phyloP scores from a whole-genome alignment of 208 protist species.

The Trypanosoma mega region DNA sequence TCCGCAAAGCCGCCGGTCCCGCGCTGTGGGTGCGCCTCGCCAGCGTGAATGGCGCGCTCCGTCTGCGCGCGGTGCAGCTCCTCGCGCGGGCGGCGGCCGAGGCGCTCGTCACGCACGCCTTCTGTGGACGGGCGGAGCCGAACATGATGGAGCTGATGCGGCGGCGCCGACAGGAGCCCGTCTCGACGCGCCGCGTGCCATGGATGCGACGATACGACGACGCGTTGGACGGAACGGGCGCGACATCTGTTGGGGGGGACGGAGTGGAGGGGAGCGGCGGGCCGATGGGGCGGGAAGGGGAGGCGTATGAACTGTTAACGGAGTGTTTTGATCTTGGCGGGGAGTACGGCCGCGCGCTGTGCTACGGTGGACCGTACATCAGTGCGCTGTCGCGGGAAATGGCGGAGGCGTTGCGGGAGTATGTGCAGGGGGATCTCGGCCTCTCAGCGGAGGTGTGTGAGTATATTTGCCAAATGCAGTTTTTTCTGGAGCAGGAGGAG shows the following conservation, averaged over 20 bases:
- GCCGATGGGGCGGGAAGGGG: not conserved
- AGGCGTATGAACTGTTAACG: constrained; percentile 30
- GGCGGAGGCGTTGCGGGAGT: constrained; percentile 48
- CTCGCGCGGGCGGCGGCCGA: constrained; percentile 54
- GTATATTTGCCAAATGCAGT: constrained; percentile 86
- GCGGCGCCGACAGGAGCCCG: not conserved
- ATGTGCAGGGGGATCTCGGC: constrained; percentile 59
- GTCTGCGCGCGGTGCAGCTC: constrained; percentile 69
- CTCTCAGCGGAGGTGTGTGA: constrained; percentile 61
- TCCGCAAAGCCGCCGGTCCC: constrained; percentile 40
- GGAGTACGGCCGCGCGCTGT: constrained; percentile 50
- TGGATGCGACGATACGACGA: constrained; percentile 13
- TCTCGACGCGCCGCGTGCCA: not conserved
- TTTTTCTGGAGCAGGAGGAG: constrained; percentile 83
- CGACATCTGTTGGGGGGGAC: not conserved
- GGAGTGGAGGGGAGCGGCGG: not conserved
- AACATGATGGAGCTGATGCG: constrained; percentile 51
- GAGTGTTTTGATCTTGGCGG: constrained; percentile 42
- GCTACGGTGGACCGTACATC: constrained; percentile 72
- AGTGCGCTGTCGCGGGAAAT: constrained; percentile 75
- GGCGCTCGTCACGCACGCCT: constrained; percentile 50
- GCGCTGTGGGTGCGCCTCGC: constrained; percentile 26
- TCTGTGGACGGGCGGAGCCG: constrained; percentile 61
- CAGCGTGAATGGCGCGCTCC: constrained; percentile 75
- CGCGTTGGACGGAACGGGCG: not conserved